phyloP scores from a whole-genome alignment of 306 rosid species.

The Malus asiatica region DNA sequence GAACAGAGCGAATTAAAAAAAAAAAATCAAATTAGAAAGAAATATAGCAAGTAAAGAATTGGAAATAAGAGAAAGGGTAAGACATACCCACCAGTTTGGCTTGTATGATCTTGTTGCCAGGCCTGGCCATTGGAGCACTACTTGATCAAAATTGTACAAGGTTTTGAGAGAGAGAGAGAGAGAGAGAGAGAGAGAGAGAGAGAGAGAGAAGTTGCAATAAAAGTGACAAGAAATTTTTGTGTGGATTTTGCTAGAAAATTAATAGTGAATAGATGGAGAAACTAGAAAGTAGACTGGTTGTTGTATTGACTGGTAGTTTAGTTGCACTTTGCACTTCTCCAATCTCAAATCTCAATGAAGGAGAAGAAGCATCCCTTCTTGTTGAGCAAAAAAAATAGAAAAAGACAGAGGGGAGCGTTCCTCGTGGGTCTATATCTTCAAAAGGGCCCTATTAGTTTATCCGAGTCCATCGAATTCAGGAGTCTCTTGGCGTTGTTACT shows the following conservation, averaged over 20 bases:
- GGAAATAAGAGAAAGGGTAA: conserved; percentile 27
- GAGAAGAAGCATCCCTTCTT: background rate
- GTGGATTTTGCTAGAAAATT: background rate
- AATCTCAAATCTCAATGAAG: background rate
- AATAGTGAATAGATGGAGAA: background rate
- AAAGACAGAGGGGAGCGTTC: no score
- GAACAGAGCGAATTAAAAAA: background rate
- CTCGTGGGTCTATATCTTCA: no score
- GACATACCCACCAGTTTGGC: conserved; percentile 96
- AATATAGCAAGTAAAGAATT: background rate
- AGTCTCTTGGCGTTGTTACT: no score
- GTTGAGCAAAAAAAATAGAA: background rate
- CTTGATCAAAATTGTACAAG: conserved; percentile 2
- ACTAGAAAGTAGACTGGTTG: conserved; percentile 31
- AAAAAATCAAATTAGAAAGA: background rate
- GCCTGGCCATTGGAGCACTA: conserved; percentile 37
- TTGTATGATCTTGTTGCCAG: conserved; percentile 64
- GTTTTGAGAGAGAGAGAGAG: no score
- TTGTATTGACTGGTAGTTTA: conserved; percentile 44
- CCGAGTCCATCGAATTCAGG: no score
- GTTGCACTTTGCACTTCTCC: background rate
- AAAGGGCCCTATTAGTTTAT: no score
- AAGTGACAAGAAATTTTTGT: background rate
- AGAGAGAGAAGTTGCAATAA: background rate
- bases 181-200: background rate